Percentiles rank a stretch among this genome's conserved stretches.
These are phyloP conservation scores for Byssothecium circinans DNA, from an alignment of 2,329 filamentous ascomycete genomes.

Conservation along the genomic window DNA sequence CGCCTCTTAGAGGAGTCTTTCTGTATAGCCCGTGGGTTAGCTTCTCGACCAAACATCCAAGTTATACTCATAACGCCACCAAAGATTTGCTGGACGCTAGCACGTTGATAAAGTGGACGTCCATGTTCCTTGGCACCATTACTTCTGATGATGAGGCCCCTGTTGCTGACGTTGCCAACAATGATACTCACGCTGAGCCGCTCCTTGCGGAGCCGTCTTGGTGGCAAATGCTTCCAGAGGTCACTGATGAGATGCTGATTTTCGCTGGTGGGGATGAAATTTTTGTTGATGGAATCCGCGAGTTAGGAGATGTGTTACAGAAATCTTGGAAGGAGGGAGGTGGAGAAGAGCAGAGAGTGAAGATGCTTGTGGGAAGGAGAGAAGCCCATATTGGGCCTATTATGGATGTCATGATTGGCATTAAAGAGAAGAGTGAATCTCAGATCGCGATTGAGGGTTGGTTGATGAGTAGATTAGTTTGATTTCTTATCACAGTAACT, in stretches of 20 bases:
- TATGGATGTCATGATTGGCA: constrained; percentile 28
- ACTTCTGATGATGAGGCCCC: neutral
- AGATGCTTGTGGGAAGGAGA: constrained; percentile 28
- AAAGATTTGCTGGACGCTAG: neutral
- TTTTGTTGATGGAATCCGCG: neutral
- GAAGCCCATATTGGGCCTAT: constrained; percentile 40
- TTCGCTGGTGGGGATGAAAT: constrained; percentile 6
- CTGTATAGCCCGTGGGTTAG: constrained; percentile 4
- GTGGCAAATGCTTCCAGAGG: constrained; percentile 1
- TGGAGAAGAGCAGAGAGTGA: constrained; percentile 10
- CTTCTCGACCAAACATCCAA: neutral
- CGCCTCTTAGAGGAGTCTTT: constrained; percentile 2
- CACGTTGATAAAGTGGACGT: neutral
- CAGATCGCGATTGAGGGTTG: constrained; percentile 20
- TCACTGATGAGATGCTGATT: neutral
- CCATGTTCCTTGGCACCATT: neutral
- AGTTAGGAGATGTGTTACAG: constrained; percentile 40
- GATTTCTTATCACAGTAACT: neutral
- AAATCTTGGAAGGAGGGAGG: constrained; percentile 32
- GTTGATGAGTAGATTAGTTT: constrained; percentile 13
- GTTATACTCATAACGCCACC: neutral
- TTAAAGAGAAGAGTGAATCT: constrained; percentile 29
- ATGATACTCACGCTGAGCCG: constrained; percentile 1
- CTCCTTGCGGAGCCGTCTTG: neutral
- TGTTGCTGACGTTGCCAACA: neutral